phyloP scores from a whole-genome alignment of 208 protist species.

The Tetramitus jugosus region DNA sequence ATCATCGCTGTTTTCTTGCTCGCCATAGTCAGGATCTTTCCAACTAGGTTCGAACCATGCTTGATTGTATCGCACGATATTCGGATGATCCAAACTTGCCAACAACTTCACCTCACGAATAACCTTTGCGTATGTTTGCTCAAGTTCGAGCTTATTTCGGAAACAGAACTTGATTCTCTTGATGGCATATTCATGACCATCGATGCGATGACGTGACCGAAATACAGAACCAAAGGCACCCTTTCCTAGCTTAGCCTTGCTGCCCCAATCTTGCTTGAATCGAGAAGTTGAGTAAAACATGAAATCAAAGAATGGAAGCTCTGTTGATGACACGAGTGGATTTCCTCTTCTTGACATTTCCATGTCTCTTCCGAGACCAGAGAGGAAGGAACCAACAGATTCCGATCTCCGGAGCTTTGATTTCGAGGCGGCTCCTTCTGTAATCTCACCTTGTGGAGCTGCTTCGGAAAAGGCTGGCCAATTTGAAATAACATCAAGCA shows the following conservation, averaged over 20 bases:
- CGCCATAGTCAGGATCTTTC: not conserved
- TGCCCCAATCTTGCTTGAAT: not conserved
- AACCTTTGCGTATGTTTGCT: not conserved
- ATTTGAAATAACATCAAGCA: too few species aligned
- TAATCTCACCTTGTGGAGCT: too few species aligned
- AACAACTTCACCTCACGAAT: constrained; percentile 13
- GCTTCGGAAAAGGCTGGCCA: too few species aligned
- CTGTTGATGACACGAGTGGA: too few species aligned
- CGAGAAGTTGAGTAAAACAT: not conserved
- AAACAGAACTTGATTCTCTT: constrained; percentile 21
- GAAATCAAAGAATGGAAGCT: not conserved
- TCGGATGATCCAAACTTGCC: constrained; percentile 3
- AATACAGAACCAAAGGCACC: constrained; percentile 19
- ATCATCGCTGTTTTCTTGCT: not conserved
- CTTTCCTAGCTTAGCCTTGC: not conserved
- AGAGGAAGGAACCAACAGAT: too few species aligned
- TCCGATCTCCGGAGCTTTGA: too few species aligned
- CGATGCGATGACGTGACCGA: not conserved
- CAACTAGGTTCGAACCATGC: constrained; percentile 22
- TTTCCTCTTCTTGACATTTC: too few species aligned
- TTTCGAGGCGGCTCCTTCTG: too few species aligned
- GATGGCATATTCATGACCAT: constrained; percentile 20
- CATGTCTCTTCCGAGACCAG: too few species aligned
- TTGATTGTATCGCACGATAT: constrained; percentile 18
- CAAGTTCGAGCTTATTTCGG: not conserved